phyloP scores from a whole-genome alignment of 176 grass and related monocot genomes.

The Neostapfia colusana region DNA sequence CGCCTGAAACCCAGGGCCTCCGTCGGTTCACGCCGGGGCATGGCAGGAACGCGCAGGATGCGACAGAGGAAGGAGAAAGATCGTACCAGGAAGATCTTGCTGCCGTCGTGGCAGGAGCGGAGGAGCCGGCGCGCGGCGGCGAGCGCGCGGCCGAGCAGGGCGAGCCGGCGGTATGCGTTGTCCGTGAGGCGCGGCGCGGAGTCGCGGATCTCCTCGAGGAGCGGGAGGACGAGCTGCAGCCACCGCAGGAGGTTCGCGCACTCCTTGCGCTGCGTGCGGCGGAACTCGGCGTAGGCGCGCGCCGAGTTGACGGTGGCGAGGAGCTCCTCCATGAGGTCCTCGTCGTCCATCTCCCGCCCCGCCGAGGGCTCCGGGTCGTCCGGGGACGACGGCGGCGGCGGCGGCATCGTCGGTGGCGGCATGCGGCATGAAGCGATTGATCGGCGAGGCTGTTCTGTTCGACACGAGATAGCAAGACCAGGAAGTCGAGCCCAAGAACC shows the following conservation, averaged over 20 bases:
- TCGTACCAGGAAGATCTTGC: conserved; percentile 77
- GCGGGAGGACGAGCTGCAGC: conserved; percentile 67
- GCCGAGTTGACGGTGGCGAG: conserved; percentile 52
- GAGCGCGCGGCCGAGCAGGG: conserved; percentile 43
- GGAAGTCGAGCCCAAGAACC: neutral
- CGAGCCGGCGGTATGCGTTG: conserved; percentile 45
- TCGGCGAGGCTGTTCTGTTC: neutral
- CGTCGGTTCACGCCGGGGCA: neutral
- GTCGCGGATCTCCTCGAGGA: conserved; percentile 70
- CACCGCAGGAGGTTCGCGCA: conserved; percentile 66
- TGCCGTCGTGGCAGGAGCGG: conserved; percentile 69
- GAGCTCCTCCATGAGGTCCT: conserved; percentile 63
- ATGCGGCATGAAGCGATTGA: conserved; percentile 45
- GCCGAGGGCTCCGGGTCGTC: conserved; percentile 38
- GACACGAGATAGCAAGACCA: neutral
- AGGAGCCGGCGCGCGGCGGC: conserved; percentile 53
- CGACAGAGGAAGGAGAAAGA: neutral
- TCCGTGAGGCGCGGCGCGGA: conserved; percentile 45
- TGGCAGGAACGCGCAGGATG: neutral
- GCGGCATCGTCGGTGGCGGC: conserved; percentile 39
- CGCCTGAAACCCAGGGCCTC: conserved; percentile 40
- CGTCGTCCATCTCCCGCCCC: conserved; percentile 56
- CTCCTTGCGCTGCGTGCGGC: conserved; percentile 58
- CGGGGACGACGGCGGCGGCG: neutral
- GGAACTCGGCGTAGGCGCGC: conserved; percentile 52